phyloP scores from a whole-genome alignment of 164 flowering plant species.

The Vitis amurensis region DNA sequence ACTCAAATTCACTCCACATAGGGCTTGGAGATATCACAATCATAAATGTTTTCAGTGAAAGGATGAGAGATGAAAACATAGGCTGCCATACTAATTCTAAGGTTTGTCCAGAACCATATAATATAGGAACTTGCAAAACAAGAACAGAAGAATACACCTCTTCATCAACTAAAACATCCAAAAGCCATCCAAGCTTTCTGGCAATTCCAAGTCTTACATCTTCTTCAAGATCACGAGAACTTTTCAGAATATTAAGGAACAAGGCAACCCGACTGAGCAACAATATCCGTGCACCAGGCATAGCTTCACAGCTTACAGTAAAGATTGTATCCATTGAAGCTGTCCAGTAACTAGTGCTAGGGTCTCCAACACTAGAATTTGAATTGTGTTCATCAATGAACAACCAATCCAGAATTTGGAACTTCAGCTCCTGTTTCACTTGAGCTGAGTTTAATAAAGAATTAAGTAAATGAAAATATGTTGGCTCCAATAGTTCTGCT shows the following conservation, averaged over 20 bases:
- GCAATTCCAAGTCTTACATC: conserved; percentile 45
- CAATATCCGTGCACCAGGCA: conserved; percentile 31
- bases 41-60: conserved; percentile 70
- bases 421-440: conserved; percentile 47
- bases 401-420: conserved; percentile 66
- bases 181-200: conserved; percentile 63
- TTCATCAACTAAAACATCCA: conserved; percentile 53
- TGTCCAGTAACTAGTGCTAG: background rate
- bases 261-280: conserved; percentile 56
- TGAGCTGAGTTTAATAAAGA: conserved; percentile 63
- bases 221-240: conserved; percentile 58
- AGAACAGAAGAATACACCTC: conserved; percentile 62
- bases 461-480: conserved; percentile 59
- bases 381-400: conserved; percentile 33
- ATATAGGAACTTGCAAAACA: conserved; percentile 50
- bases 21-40: conserved; percentile 45
- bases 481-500: conserved; percentile 71
- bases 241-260: conserved; percentile 58
- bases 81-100: conserved; percentile 55
- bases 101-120: conserved; percentile 37
- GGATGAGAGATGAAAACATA: conserved; percentile 48
- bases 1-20: conserved; percentile 57
- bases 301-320: conserved; percentile 33
- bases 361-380: conserved; percentile 15
- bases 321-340: conserved; percentile 41